Evolutionary conservation across 495 filamentous ascomycete species (phyloP).

Genomic region (Penicillium angulare): DNA sequence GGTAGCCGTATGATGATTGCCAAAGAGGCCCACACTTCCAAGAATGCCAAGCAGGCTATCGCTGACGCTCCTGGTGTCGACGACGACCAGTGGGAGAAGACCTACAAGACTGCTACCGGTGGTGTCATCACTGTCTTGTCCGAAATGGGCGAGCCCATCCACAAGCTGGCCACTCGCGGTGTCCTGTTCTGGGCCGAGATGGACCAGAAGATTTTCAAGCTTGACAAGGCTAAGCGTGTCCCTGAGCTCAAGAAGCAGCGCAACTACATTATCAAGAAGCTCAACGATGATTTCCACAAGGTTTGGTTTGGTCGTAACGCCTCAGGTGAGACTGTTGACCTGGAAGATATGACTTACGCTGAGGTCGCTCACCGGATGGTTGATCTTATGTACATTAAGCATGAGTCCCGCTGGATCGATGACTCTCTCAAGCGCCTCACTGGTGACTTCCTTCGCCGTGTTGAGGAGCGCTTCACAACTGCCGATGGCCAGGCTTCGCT

Average conservation of each 20-base stretch:
- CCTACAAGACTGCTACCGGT: constrained; percentile 87
- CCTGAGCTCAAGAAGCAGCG: constrained; percentile 89
- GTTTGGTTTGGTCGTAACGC: constrained; percentile 96
- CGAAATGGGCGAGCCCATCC: constrained; percentile 99
- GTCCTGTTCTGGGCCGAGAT: constrained; percentile 96
- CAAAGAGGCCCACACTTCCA: constrained; percentile 84
- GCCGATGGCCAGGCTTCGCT: constrained; percentile 66
- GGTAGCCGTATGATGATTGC: constrained; percentile 52
- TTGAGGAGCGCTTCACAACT: constrained; percentile 87
- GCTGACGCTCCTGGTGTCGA: constrained; percentile 85
- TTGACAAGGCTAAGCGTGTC: constrained; percentile 91
- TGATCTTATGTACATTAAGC: constrained; percentile 92
- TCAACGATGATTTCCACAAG: constrained; percentile 98
- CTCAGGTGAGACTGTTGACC: constrained; percentile 72
- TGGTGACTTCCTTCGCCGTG: constrained; percentile 90
- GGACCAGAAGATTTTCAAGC: constrained; percentile 94
- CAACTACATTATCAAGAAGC: constrained; percentile 94
- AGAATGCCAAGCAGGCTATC: constrained; percentile 92
- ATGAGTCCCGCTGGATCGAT: constrained; percentile 94
- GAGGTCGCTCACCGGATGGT: constrained; percentile 94
- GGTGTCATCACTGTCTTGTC: constrained; percentile 96
- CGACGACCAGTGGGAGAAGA: constrained; percentile 92
- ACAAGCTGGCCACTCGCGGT: constrained; percentile 94
- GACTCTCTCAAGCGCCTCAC: constrained; percentile 75
- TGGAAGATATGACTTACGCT: constrained; percentile 97